Conservation (phyloP, 2,329 filamentous ascomycete species). For the Xylaria sp. region DNA sequence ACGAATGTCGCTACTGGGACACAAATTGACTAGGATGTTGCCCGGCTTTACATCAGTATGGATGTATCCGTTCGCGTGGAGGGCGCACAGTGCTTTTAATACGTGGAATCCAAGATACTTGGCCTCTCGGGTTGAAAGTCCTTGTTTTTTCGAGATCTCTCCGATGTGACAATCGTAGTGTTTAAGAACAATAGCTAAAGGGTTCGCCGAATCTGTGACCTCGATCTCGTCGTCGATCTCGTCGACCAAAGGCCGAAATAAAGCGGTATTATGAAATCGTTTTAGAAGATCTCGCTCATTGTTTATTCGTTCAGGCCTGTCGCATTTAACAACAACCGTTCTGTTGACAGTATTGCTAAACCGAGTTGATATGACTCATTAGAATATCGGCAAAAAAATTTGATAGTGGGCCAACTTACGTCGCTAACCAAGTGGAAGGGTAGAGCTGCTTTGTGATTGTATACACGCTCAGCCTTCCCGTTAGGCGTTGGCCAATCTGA, state of each 20-base stretch:
- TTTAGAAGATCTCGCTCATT: constrained; percentile 4
- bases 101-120: constrained; percentile 9
- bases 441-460: constrained; percentile 9
- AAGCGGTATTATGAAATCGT: not conserved
- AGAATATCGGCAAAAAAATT: constrained; percentile 1
- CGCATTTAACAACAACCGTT: not conserved
- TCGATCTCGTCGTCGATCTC: constrained; percentile 1
- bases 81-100: not conserved
- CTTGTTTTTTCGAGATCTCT: not conserved
- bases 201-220: not conserved
- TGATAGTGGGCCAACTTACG: not conserved
- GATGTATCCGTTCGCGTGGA: constrained; percentile 3
- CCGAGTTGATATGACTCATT: not conserved
- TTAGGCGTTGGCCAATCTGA: constrained; percentile 7
- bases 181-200: constrained; percentile 1
- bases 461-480: constrained; percentile 6
- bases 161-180: constrained; percentile 6
- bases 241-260: constrained; percentile 4
- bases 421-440: constrained; percentile 1
- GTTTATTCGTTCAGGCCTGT: constrained; percentile 1
- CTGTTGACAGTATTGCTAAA: constrained; percentile 2
- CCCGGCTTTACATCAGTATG: constrained; percentile 6
- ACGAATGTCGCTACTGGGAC: not conserved
- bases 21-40: constrained; percentile 10
- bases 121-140: constrained; percentile 1